Conservation (phyloP, 169 alveolate genomes). For the Plasmodium inui region DNA sequence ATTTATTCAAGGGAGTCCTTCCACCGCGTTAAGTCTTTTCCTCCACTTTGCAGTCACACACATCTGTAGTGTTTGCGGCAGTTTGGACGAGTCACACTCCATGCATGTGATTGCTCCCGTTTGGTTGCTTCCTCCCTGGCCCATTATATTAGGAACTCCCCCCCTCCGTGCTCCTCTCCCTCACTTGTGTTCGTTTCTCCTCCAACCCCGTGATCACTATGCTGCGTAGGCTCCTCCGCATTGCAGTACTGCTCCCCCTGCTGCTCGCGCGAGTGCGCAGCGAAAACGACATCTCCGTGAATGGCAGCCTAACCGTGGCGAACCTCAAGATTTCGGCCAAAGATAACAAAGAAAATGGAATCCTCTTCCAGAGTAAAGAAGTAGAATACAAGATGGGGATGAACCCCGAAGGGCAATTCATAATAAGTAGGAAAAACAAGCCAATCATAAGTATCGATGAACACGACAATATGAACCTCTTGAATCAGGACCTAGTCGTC, state of each 20-base stretch:
- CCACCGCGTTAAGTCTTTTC: background rate
- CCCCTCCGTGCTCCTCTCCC: background rate
- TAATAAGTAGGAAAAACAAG: slow-evolving; percentile 63
- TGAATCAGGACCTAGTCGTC: slow-evolving; percentile 38
- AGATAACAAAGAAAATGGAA: slow-evolving; percentile 43
- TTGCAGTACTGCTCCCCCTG: background rate
- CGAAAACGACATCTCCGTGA: slow-evolving; percentile 29
- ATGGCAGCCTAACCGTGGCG: slow-evolving; percentile 53
- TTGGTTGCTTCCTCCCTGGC: background rate
- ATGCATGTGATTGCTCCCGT: background rate
- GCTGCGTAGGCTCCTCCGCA: background rate
- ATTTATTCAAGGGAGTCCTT: background rate
- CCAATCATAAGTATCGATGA: slow-evolving; percentile 68
- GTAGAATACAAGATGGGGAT: slow-evolving; percentile 50
- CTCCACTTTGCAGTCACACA: background rate
- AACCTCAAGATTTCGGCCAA: slow-evolving; percentile 54
- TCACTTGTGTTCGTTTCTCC: background rate
- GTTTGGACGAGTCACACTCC: background rate
- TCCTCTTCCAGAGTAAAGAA: slow-evolving; percentile 24
- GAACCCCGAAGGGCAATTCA: slow-evolving; percentile 24
- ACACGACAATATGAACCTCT: slow-evolving; percentile 47
- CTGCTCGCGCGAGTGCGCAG: background rate
- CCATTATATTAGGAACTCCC: background rate
- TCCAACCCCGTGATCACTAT: background rate
- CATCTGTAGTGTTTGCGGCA: no score